Conservation (phyloP, 1,284 basidiomycete genomes). For the Austropuccinia psidii region DNA sequence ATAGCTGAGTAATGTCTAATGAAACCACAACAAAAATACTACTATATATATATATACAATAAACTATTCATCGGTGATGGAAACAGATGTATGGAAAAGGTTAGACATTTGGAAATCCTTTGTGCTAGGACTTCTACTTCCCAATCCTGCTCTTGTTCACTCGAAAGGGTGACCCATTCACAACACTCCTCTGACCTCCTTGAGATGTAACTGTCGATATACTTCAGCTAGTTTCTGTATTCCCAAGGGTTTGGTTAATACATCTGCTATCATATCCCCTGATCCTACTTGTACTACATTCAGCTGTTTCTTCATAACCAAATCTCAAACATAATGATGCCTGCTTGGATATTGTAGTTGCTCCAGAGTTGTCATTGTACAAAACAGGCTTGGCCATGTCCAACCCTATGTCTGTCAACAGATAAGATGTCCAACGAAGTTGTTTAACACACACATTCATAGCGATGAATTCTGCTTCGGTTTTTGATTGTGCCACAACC, state of each 20-base stretch:
- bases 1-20: too few species aligned
- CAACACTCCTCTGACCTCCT: too few species aligned
- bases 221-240: not conserved
- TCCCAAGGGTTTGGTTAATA: not conserved
- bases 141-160: too few species aligned
- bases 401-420: not conserved
- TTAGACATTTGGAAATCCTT: too few species aligned
- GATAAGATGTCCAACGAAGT: not conserved
- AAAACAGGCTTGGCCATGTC: not conserved
- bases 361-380: not conserved
- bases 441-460: conserved; percentile 5
- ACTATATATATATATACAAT: too few species aligned
- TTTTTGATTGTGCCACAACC: conserved; percentile 8
- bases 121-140: too few species aligned
- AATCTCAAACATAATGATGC: not conserved
- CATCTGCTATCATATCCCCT: not conserved
- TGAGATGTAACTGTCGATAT: too few species aligned
- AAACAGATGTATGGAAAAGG: too few species aligned
- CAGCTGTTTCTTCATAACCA: not conserved
- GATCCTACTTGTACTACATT: not conserved
- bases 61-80: too few species aligned
- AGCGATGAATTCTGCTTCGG: not conserved
- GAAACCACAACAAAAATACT: too few species aligned
- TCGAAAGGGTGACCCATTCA: too few species aligned
- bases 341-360: not conserved